These are phyloP conservation scores for Heracleum sosnowskyi DNA, from an alignment of 129 eudicot species.

Conservation along the genomic window DNA sequence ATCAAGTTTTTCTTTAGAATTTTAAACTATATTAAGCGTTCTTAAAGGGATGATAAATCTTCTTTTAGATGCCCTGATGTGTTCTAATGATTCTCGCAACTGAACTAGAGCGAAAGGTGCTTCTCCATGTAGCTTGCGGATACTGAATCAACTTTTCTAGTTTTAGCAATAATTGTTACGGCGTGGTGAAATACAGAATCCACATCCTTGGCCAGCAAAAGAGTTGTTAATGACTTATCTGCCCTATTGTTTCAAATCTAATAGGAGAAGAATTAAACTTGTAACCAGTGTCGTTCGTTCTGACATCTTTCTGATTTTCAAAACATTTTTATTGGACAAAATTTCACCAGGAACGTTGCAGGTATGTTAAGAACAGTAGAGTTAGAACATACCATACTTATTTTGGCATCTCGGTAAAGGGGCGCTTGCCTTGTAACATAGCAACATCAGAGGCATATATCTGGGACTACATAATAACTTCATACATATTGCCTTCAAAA, in stretches of 20 bases:
- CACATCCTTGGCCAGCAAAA: background rate
- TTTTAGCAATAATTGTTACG: too few species aligned
- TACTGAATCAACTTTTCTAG: background rate
- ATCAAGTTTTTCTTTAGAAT: constrained; percentile 11
- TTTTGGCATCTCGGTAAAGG: background rate
- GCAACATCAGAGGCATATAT: background rate
- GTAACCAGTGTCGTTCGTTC: background rate
- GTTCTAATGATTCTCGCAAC: background rate
- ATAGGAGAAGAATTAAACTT: background rate
- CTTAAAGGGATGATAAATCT: background rate
- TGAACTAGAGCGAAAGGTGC: background rate
- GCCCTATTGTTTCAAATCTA: background rate
- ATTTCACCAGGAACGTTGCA: background rate
- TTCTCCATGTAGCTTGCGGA: background rate
- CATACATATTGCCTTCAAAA: background rate
- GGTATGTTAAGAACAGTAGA: background rate
- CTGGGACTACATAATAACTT: background rate
- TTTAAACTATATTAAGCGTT: background rate
- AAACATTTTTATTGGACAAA: background rate
- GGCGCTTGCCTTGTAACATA: background rate
- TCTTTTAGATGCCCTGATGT: background rate
- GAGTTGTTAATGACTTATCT: background rate
- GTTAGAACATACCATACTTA: background rate
- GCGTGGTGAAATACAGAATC: too few species aligned
- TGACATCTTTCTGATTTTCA: background rate